Evolutionary conservation across 1,284 basidiomycete species (phyloP).

Genomic region (Boletus hoseneyae): DNA sequence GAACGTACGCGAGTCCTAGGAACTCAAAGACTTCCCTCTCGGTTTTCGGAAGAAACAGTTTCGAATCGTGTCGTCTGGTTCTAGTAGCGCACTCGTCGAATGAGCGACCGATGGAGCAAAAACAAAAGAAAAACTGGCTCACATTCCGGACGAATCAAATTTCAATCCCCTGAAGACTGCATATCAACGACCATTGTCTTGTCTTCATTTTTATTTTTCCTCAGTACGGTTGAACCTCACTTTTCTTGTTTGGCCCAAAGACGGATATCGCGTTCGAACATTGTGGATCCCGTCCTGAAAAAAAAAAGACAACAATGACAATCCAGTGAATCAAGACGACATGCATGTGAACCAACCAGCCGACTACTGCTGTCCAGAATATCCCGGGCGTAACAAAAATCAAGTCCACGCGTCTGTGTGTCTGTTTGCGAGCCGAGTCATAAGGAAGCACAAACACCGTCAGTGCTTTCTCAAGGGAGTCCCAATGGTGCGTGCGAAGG

Average conservation of each 20-base stretch:
- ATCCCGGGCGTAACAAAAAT: slow-evolving; percentile 66
- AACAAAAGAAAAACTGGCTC: slow-evolving; percentile 27
- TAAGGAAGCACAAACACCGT: slow-evolving; percentile 62
- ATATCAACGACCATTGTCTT: slow-evolving; percentile 7
- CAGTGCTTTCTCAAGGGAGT: slow-evolving; percentile 68
- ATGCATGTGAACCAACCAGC: slow-evolving; percentile 48
- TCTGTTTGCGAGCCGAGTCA: slow-evolving; percentile 28
- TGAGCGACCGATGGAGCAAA: slow-evolving; percentile 4
- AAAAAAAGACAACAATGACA: not conserved
- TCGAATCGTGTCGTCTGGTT: slow-evolving; percentile 62
- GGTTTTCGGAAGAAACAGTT: slow-evolving; percentile 52
- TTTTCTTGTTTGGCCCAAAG: slow-evolving; percentile 64
- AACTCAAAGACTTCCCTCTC: slow-evolving; percentile 70
- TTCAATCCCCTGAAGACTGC: slow-evolving; percentile 55
- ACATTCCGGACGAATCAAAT: slow-evolving; percentile 80
- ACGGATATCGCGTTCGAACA: slow-evolving; percentile 79
- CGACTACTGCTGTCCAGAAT: slow-evolving; percentile 77
- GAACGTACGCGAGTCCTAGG: slow-evolving; percentile 65
- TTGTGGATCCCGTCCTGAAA: slow-evolving; percentile 71
- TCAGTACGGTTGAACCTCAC: slow-evolving; percentile 31
- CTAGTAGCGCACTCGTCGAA: not conserved
- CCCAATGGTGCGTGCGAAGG: slow-evolving; percentile 55
- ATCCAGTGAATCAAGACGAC: not conserved
- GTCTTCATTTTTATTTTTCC: not conserved
- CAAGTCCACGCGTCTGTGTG: slow-evolving; percentile 66